phyloP scores from a whole-genome alignment of 345 rosid genomes.

The Xanthoceras sorbifolium region DNA sequence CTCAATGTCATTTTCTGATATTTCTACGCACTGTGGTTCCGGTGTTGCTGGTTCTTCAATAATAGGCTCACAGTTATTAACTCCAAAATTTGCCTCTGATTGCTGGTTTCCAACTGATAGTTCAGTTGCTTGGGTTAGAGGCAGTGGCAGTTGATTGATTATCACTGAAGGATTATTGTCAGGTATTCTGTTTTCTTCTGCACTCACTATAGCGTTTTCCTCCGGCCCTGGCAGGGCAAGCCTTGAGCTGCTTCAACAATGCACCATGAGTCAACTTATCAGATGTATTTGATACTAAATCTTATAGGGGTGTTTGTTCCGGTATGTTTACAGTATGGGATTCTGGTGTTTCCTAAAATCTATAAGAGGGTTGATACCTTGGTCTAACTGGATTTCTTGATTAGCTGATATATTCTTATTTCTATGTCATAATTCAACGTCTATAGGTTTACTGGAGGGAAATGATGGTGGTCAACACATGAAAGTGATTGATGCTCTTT shows the following conservation, averaged over 20 bases:
- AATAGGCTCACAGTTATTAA: slow-evolving; percentile 61
- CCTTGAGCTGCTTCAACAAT: slow-evolving; percentile 69
- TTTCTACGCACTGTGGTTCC: slow-evolving; percentile 51
- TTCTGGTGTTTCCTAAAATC: background rate
- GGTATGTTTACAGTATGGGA: background rate
- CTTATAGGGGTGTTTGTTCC: slow-evolving; percentile 10
- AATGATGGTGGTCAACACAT: slow-evolving; percentile 10
- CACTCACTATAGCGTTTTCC: slow-evolving; percentile 41
- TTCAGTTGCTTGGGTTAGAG: slow-evolving; percentile 44
- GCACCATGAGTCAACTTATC: background rate
- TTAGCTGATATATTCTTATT: background rate
- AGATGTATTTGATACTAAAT: background rate
- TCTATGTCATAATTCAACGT: background rate
- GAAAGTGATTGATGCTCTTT: background rate
- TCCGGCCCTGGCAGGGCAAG: slow-evolving; percentile 81
- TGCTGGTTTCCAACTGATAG: slow-evolving; percentile 33
- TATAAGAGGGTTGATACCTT: slow-evolving; percentile 10
- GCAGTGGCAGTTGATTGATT: slow-evolving; percentile 38
- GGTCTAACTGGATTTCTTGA: background rate
- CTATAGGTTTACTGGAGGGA: background rate
- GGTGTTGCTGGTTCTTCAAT: slow-evolving; percentile 92
- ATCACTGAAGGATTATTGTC: slow-evolving; percentile 38
- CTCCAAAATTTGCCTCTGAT: slow-evolving; percentile 29
- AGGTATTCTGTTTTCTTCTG: slow-evolving; percentile 33
- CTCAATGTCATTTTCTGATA: slow-evolving; percentile 62